Base-by-base conservation (phyloP, 805 yeast genomes). In the Kazachstania taianensis region DNA sequence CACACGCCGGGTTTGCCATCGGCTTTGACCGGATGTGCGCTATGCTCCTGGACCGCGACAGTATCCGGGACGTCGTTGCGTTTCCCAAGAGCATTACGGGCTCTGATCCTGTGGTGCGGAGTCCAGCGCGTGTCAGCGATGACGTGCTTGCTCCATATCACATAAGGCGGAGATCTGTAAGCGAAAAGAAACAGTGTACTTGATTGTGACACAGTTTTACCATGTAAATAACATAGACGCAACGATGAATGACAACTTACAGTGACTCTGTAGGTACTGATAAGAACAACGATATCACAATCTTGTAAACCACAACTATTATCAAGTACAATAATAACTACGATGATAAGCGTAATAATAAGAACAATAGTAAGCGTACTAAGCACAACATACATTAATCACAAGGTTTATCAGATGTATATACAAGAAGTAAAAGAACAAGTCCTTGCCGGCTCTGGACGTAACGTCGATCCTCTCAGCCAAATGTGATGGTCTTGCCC, bases 1-100 rank as follows among this genome's bases (percentile, higher is more conserved):
- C 99, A 1, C 99, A 92, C 61, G 96, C 96, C 2, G 99, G 99
- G 0, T 66, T 92, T 26, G 99, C 98, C 0, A 66, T 92, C 24
- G 99, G 98, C 0, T 82, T 92, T 46, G 99, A 92, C 55, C 66
- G 99, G 42, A 64, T 92, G 66, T 78, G 94, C 49, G 92, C 98
- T 0, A 85, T 89, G 89, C 54, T 89, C 22, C 58, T 78, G n/a
- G 92, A 85, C 1, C 67, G 79, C 14, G 51, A 66, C 4, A 82
- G 84, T 43, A 87, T 92, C 23, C 65, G 96, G 45, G 96, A 92
- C 52, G 97, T 92, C 3, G 80, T 92, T 41, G 94, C 97, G 1
- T 92, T 92, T 57, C 99, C 99, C 2, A 92, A 92, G 62, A 85
- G 86, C 30, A 78, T 80, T 45, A 72, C 81, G 7, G 98, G 99